phyloP scores from a whole-genome alignment of 345 rosid species.

The Syzygium aromaticum region DNA sequence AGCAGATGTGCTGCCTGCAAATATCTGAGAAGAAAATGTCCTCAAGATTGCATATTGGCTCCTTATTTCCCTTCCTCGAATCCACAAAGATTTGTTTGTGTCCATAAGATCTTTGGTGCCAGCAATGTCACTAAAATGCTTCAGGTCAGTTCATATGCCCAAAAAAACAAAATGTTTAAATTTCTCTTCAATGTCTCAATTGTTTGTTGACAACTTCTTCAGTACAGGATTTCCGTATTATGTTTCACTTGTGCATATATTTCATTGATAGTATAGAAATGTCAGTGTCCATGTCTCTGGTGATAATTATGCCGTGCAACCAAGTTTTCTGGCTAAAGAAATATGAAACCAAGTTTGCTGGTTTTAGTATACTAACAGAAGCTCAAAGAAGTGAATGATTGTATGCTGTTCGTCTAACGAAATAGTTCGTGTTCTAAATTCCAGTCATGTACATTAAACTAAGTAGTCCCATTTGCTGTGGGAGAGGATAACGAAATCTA shows the following conservation, averaged over 20 bases:
- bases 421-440: background rate
- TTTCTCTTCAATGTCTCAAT: background rate
- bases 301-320: background rate
- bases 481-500: background rate
- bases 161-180: background rate
- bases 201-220: background rate
- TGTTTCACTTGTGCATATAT: background rate
- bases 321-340: background rate
- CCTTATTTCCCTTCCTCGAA: slow-evolving; percentile 19
- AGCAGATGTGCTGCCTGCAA: slow-evolving; percentile 24
- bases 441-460: background rate
- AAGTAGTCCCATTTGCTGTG: background rate
- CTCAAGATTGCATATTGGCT: slow-evolving; percentile 16
- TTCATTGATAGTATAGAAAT: background rate
- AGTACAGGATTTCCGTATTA: background rate
- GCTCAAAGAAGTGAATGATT: background rate
- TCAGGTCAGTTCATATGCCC: slow-evolving; percentile 2
- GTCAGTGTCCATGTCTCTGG: background rate
- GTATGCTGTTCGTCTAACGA: background rate
- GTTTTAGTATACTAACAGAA: background rate
- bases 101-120: slow-evolving; percentile 19
- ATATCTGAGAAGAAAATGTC: slow-evolving; percentile 16
- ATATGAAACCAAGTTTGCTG: background rate
- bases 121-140: slow-evolving; percentile 22
- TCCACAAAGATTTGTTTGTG: slow-evolving; percentile 13